A percentile compares a stretch with the other conserved stretches of the same genome.
These are phyloP conservation scores for Talaromyces thailandensis DNA, from an alignment of 495 filamentous ascomycete genomes.

Conservation along the genomic window DNA sequence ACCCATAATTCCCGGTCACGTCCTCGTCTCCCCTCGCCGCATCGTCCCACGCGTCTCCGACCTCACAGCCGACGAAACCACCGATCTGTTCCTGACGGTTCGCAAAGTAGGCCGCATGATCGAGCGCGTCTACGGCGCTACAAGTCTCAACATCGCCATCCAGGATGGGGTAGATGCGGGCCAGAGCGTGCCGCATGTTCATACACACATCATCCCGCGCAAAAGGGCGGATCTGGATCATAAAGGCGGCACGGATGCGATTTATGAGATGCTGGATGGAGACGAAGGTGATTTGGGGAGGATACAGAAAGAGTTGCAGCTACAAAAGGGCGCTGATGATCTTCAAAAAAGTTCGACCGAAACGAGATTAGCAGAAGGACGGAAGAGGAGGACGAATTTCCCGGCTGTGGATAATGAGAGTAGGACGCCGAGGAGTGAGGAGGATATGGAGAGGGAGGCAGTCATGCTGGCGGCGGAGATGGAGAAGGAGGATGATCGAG, in stretches of 20 bases:
- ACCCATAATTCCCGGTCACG: slow-evolving; percentile 86
- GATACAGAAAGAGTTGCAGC: slow-evolving; percentile 21
- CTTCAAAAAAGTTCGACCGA: slow-evolving; percentile 1
- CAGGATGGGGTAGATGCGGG: slow-evolving; percentile 87
- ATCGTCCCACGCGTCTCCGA: slow-evolving; percentile 64
- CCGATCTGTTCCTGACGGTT: slow-evolving; percentile 78
- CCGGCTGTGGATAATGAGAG: slow-evolving; percentile 57
- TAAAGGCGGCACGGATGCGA: slow-evolving; percentile 45
- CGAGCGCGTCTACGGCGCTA: slow-evolving; percentile 56
- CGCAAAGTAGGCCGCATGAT: slow-evolving; percentile 73
- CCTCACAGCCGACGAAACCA: slow-evolving; percentile 62
- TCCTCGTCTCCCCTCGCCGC: slow-evolving; percentile 59
- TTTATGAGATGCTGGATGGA: slow-evolving; percentile 76
- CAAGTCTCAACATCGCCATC: slow-evolving; percentile 79
- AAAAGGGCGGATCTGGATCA: slow-evolving; percentile 44
- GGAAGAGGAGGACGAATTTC: slow-evolving; percentile 30
- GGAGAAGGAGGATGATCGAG: slow-evolving; percentile 19
- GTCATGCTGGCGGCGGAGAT: slow-evolving; percentile 51
- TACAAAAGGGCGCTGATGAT: slow-evolving; percentile 1
- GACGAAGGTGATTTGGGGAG: slow-evolving; percentile 79
- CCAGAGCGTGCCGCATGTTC: slow-evolving; percentile 85
- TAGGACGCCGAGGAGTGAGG: slow-evolving; percentile 56
- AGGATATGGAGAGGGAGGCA: slow-evolving; percentile 79
- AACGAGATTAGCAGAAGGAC: slow-evolving; percentile 6
- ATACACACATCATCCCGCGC: slow-evolving; percentile 88